Evolutionary conservation across 768 basidiomycete genomes (phyloP), one percentile per base, ranked within the genome.

Genomic region (Termitomyces sp.): DNA sequence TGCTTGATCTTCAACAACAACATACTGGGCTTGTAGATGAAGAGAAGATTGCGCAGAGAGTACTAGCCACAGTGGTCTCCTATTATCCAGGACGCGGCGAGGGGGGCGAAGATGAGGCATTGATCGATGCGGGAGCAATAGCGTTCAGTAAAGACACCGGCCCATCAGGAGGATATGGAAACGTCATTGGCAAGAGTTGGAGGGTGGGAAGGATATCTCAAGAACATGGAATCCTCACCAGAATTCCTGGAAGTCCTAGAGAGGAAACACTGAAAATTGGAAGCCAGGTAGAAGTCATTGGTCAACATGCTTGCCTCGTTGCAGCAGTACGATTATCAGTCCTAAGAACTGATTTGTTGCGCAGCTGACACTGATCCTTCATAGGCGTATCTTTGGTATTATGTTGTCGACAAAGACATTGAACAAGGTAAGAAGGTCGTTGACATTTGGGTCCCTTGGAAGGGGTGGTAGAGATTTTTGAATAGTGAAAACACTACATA

Each of bases 391-490:
- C 85, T 88, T 1, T 93, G 89, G 91, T 91, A 87, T 69, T 93
- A 93, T 67, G 75, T 94, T 20, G 84, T 93, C 2, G 92, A 94
- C 63, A 82, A 82, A 7, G 76, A 75, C n/a, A 68, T 75, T 33
- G 76, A 75, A 18, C 76, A 72, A 22, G 80, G 80, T 16, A 73
- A 71, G 39, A 76, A 79, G 41, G 85, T 93, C 8, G 83, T 86
- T 20, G 92, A 94, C 70, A 75, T 94, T 31, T 94, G 93, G 93
- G 85, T 93, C 46, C 84, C 91, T 7, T 93, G 91, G 89, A 95
- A 93, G 71, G 92, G 91, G 0, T 94, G 93, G 93, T 95, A 76
- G 27, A 66, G 56, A 31, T 27, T 22, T 20, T 45, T 15, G 24
- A 11, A 11, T 30, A 8, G 37, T 12, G 22, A 7, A 7, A 30